Conservation (phyloP, 345 rosid genomes). For the Eucalyptus pumila region DNA sequence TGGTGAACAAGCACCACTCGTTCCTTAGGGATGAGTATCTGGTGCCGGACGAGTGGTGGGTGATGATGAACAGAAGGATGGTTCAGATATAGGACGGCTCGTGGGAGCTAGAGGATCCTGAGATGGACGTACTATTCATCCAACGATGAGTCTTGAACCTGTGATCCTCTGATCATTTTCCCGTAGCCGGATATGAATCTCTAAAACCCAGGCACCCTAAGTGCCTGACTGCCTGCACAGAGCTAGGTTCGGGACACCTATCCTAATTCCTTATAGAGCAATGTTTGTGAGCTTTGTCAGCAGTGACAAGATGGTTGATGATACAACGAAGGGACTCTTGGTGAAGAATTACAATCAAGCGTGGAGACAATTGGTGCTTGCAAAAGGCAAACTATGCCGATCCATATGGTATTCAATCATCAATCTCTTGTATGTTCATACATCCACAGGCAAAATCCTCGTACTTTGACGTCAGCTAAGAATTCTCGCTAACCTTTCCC, state of each 20-base stretch:
- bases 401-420: background rate
- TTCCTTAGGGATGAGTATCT: constrained; percentile 23
- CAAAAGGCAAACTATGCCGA: background rate
- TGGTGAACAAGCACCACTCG: constrained; percentile 8
- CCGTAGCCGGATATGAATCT: background rate
- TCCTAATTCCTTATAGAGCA: background rate
- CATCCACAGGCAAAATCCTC: background rate
- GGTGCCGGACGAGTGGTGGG: constrained; percentile 38
- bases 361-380: background rate
- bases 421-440: background rate
- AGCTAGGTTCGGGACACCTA: background rate
- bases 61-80: constrained; percentile 34
- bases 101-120: constrained; percentile 34
- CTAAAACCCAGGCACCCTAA: background rate
- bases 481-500: background rate
- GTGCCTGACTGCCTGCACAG: background rate
- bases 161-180: background rate
- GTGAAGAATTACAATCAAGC: background rate
- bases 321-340: background rate
- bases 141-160: background rate
- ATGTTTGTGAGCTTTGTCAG: background rate
- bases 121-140: background rate
- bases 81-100: constrained; percentile 32
- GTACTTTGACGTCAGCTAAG: background rate
- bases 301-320: background rate